phyloP scores from a whole-genome alignment of 208 protist species.

The Leishmania turanica region DNA sequence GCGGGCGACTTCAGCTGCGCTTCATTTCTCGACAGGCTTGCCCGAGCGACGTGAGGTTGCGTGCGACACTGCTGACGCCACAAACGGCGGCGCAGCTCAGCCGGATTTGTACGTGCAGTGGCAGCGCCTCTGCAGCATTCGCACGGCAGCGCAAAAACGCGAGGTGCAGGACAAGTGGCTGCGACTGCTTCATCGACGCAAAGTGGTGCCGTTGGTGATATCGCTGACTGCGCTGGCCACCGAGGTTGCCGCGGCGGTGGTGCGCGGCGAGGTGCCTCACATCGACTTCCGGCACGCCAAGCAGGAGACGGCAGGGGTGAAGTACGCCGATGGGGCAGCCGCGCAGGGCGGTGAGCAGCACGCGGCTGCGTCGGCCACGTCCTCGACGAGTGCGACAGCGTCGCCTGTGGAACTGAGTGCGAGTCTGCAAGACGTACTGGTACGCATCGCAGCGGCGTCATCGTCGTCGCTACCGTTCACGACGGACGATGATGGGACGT shows the following conservation, averaged over 20 bases:
- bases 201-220: constrained; percentile 57
- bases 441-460: not conserved
- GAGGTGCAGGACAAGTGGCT: constrained; percentile 62
- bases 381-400: not conserved
- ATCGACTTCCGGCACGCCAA: not conserved
- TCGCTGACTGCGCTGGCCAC: constrained; percentile 45
- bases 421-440: not conserved
- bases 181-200: constrained; percentile 63
- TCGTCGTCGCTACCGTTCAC: not conserved
- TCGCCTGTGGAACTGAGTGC: constrained; percentile 1
- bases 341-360: not conserved
- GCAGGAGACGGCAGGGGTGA: not conserved
- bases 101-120: constrained; percentile 2
- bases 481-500: not conserved
- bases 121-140: constrained; percentile 14
- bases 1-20: not conserved
- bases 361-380: not conserved
- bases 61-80: not conserved
- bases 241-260: constrained; percentile 32
- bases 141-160: constrained; percentile 27
- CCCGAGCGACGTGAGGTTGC: not conserved
- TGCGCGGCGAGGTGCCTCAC: constrained; percentile 19
- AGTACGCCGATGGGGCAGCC: not conserved
- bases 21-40: not conserved
- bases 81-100: not conserved